phyloP scores from a whole-genome alignment of 2,329 filamentous ascomycete species.

The Pseudogymnoascus sp. region DNA sequence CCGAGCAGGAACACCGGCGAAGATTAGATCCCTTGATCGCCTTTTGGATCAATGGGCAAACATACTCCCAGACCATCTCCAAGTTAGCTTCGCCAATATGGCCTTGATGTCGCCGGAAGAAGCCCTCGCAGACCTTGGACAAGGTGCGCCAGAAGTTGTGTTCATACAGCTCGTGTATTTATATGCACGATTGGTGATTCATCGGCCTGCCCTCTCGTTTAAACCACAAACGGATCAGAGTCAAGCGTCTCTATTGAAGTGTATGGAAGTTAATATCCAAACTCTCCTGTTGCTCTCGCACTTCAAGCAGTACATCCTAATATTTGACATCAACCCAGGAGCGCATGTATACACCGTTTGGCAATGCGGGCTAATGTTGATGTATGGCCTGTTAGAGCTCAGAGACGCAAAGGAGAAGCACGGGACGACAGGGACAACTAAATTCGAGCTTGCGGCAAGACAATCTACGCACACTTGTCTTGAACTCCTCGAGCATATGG shows the following conservation, averaged over 20 bases:
- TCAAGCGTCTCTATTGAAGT: not conserved
- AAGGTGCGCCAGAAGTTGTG: conserved; percentile 15
- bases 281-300: not conserved
- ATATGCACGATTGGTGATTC: conserved; percentile 14
- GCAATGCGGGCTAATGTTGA: conserved; percentile 17
- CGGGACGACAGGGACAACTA: not conserved
- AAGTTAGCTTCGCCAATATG: conserved; percentile 12
- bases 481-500: conserved; percentile 3
- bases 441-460: not conserved
- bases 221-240: not conserved
- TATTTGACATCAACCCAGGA: conserved; percentile 17
- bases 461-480: not conserved
- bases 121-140: not conserved
- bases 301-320: conserved; percentile 4
- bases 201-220: conserved; percentile 17
- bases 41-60: conserved; percentile 17
- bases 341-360: conserved; percentile 18
- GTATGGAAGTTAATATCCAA: not conserved
- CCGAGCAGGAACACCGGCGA: conserved; percentile 16
- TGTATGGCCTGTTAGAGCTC: conserved; percentile 15
- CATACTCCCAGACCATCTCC: conserved; percentile 17
- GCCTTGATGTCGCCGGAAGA: conserved; percentile 5
- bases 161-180: conserved; percentile 18
- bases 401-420: not conserved
- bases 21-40: conserved; percentile 16